Evolutionary conservation across 2,329 filamentous ascomycete species (phyloP).

Genomic region (Alternaria sp.): DNA sequence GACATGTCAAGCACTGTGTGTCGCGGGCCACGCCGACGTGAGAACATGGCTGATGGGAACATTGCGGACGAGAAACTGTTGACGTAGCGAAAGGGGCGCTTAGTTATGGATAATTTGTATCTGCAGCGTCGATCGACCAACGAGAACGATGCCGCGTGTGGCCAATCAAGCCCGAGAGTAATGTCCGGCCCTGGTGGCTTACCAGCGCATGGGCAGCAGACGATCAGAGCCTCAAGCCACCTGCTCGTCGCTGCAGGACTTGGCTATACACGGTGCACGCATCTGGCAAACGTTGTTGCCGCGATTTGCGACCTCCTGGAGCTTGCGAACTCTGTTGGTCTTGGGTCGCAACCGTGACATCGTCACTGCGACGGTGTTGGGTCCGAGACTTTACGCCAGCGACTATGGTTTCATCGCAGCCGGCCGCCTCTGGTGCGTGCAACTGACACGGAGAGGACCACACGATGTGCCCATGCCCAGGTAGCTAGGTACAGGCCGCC

Average conservation of each 20-base stretch:
- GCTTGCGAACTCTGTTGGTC: background rate
- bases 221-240: conserved; percentile 27
- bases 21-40: background rate
- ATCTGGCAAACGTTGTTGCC: background rate
- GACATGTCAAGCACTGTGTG: background rate
- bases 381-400: conserved; percentile 31
- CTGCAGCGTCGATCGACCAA: conserved; percentile 19
- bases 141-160: conserved; percentile 10
- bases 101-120: conserved; percentile 7
- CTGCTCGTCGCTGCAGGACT: conserved; percentile 16
- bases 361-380: conserved; percentile 34
- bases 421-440: conserved; percentile 26
- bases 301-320: conserved; percentile 1
- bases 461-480: conserved; percentile 11
- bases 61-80: conserved; percentile 10
- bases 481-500: conserved; percentile 25
- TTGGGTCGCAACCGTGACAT: background rate
- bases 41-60: background rate
- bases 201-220: conserved; percentile 31
- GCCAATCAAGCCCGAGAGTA: conserved; percentile 22
- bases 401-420: conserved; percentile 38
- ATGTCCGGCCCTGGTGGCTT: conserved; percentile 26
- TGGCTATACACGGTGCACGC: conserved; percentile 1
- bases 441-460: conserved; percentile 31
- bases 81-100: conserved; percentile 23